A percentile compares a stretch with the other conserved stretches of the same genome.
These are phyloP conservation scores for Rhodosorus marinus DNA, from an alignment of 23 red algal species.

Conservation along the genomic window DNA sequence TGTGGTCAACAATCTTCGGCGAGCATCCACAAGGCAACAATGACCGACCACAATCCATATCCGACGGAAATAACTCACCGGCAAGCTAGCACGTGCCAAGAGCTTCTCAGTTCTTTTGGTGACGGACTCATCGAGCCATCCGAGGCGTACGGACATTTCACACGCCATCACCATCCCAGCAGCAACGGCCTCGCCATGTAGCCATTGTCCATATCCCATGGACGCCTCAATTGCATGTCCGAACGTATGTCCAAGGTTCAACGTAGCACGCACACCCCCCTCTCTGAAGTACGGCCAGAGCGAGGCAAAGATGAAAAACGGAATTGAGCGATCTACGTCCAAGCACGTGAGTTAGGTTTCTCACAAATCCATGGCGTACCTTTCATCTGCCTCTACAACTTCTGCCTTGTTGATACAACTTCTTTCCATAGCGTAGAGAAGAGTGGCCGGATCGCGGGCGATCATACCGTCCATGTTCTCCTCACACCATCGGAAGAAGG, in stretches of 20 bases:
- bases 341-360: background rate
- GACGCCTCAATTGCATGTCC: conserved; percentile 90
- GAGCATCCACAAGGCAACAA: too few relatives aligned
- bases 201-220: conserved; percentile 67
- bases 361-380: too few relatives aligned
- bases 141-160: conserved; percentile 67
- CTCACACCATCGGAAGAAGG: conserved; percentile 74
- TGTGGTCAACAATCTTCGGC: too few relatives aligned
- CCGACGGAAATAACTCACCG: too few relatives aligned
- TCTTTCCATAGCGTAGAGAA: conserved; percentile 52
- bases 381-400: conserved; percentile 71
- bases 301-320: background rate
- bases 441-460: conserved; percentile 28
- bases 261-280: conserved; percentile 56
- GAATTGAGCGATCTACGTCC: background rate
- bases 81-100: conserved; percentile 26
- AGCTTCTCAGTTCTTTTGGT: conserved; percentile 37
- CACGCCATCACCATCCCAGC: conserved; percentile 91
- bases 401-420: conserved; percentile 73
- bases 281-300: too few relatives aligned
- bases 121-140: conserved; percentile 17
- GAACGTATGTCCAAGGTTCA: conserved; percentile 94
- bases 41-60: too few relatives aligned
- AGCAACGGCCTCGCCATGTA: conserved; percentile 91
- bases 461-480: conserved; percentile 34